Percentiles rank a stretch among this genome's conserved stretches.
Conservation (phyloP, 2,329 filamentous ascomycete species). For the Aspergillus hiratsukae region DNA sequence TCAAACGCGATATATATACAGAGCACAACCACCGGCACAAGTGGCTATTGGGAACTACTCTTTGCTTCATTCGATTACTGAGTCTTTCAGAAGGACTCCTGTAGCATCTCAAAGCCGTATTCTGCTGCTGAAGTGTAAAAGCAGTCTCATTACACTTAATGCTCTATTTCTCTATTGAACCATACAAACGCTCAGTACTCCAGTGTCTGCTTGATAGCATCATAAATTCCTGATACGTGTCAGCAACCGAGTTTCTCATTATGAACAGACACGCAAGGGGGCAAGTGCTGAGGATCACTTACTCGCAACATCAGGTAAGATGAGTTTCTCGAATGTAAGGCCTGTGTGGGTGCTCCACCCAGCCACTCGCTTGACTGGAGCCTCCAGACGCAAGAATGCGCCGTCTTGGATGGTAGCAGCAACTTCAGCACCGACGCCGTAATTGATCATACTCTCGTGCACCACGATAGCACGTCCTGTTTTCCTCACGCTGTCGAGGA, state of each 20-base stretch:
- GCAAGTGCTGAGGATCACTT: constrained; percentile 42
- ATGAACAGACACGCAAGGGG: neutral
- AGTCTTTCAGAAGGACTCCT: neutral
- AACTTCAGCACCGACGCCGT: constrained; percentile 82
- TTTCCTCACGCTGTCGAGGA: constrained; percentile 78
- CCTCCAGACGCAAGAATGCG: constrained; percentile 78
- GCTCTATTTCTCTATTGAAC: neutral
- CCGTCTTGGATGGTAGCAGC: constrained; percentile 84
- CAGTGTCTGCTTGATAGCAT: constrained; percentile 63
- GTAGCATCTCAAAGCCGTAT: neutral
- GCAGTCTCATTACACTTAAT: neutral
- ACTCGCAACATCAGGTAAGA: constrained; percentile 83
- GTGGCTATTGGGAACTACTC: neutral
- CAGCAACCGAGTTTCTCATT: neutral
- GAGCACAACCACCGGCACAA: neutral
- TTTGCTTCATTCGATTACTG: neutral
- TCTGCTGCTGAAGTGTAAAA: neutral
- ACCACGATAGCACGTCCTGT: constrained; percentile 84
- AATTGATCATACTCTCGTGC: constrained; percentile 88
- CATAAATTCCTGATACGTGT: constrained; percentile 58
- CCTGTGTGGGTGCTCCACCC: constrained; percentile 88
- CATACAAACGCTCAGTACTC: constrained; percentile 51
- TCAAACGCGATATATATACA: neutral
- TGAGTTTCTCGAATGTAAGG: constrained; percentile 72
- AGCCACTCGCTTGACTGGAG: constrained; percentile 76